phyloP scores from a whole-genome alignment of 257 asterid species.

The Solanum microdontum region DNA sequence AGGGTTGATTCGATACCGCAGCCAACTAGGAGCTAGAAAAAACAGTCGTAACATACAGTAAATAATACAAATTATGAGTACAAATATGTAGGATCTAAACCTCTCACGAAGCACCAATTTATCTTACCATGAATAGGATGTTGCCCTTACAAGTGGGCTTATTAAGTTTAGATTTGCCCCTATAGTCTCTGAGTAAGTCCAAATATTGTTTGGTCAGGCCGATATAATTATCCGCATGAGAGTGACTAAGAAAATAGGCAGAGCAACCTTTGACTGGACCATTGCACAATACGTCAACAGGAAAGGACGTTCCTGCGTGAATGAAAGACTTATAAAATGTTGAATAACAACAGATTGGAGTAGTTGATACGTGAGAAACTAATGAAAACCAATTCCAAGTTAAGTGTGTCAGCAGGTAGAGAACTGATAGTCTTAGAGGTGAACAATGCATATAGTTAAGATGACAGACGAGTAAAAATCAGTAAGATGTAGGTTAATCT shows the following conservation, averaged over 20 bases:
- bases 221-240: slow-evolving; percentile 16
- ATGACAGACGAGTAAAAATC: background rate
- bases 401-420: background rate
- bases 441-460: background rate
- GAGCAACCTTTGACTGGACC: slow-evolving; percentile 5
- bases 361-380: background rate
- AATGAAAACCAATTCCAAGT: background rate
- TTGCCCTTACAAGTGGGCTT: slow-evolving; percentile 13
- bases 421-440: background rate
- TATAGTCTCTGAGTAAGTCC: slow-evolving; percentile 15
- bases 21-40: background rate
- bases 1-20: background rate
- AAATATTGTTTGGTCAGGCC: slow-evolving; percentile 6
- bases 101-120: background rate
- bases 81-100: background rate
- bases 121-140: slow-evolving; percentile 15
- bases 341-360: background rate
- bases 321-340: background rate
- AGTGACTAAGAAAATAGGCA: slow-evolving; percentile 11
- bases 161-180: slow-evolving; percentile 6
- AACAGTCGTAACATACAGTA: background rate
- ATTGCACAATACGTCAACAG: slow-evolving; percentile 8
- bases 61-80: background rate
- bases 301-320: slow-evolving; percentile 9
- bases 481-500: background rate